phyloP scores from a whole-genome alignment of 805 yeast genomes.

The Sugiyamaella smithiae region DNA sequence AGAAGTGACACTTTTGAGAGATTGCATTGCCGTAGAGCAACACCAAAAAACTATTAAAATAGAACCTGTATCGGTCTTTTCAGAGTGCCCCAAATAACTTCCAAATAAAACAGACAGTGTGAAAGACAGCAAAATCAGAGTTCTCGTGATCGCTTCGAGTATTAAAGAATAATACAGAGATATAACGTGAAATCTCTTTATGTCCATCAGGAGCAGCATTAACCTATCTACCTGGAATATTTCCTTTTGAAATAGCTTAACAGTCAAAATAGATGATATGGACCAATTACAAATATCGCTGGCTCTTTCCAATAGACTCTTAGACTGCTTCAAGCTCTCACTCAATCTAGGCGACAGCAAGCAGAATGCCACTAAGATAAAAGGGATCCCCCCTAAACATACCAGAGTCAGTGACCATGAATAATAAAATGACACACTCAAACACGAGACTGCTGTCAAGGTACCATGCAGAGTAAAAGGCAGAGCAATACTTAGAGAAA shows the following conservation, averaged over 20 bases:
- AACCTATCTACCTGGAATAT: slow-evolving; percentile 49
- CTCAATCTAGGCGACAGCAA: slow-evolving; percentile 52
- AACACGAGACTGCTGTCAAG: slow-evolving; percentile 52
- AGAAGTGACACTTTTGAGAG: slow-evolving; percentile 52
- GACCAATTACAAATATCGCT: slow-evolving; percentile 71
- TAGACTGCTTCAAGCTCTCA: slow-evolving; percentile 53
- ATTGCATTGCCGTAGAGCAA: slow-evolving; percentile 67
- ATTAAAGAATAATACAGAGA: slow-evolving; percentile 46
- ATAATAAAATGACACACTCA: slow-evolving; percentile 64
- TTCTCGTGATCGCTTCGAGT: slow-evolving; percentile 56
- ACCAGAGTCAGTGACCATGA: slow-evolving; percentile 86
- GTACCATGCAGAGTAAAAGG: slow-evolving; percentile 55
- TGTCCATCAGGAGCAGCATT: slow-evolving; percentile 33
- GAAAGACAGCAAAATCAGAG: slow-evolving; percentile 67
- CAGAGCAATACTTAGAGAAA: slow-evolving; percentile 64
- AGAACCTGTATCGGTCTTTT: slow-evolving; percentile 52
- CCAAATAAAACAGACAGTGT: slow-evolving; percentile 96
- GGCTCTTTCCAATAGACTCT: slow-evolving; percentile 51
- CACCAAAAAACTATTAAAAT: slow-evolving; percentile 83
- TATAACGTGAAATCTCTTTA: slow-evolving; percentile 41
- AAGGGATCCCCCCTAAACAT: slow-evolving; percentile 70
- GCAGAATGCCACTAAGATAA: slow-evolving; percentile 51
- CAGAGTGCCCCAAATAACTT: slow-evolving; percentile 53
- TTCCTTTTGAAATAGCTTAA: slow-evolving; percentile 61
- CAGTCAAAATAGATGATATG: slow-evolving; percentile 54